phyloP scores from a whole-genome alignment of 768 basidiomycete genomes.

The Nidularia pulvinata region DNA sequence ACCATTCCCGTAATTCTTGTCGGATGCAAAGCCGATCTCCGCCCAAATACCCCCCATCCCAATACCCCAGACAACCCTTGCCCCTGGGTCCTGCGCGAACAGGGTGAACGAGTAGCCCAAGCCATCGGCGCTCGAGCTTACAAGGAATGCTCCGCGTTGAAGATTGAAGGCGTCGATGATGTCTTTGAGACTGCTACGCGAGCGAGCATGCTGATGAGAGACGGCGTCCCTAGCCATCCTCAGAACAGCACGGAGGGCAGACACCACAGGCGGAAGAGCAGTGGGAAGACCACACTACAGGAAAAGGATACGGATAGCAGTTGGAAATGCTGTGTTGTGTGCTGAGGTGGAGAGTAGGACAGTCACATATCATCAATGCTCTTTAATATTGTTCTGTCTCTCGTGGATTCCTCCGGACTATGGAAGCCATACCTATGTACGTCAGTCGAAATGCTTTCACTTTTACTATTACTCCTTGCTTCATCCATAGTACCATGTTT shows the following conservation, averaged over 20 bases:
- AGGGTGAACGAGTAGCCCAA: slow-evolving; percentile 81
- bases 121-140: slow-evolving; percentile 91
- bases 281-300: slow-evolving; percentile 37
- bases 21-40: slow-evolving; percentile 94
- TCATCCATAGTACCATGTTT: slow-evolving; percentile 18
- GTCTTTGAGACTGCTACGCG: slow-evolving; percentile 98
- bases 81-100: slow-evolving; percentile 68
- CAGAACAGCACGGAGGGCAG: slow-evolving; percentile 27
- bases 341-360: slow-evolving; percentile 26
- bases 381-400: not conserved
- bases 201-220: slow-evolving; percentile 95
- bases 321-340: slow-evolving; percentile 75
- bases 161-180: slow-evolving; percentile 93
- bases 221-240: slow-evolving; percentile 62
- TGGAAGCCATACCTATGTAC: slow-evolving; percentile 20
- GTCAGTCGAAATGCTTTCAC: slow-evolving; percentile 18
- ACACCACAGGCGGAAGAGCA: slow-evolving; percentile 56
- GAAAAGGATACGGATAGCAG: slow-evolving; percentile 50
- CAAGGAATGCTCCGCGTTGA: slow-evolving; percentile 92
- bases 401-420: slow-evolving; percentile 16
- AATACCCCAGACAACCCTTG: slow-evolving; percentile 41
- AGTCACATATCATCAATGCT: not conserved
- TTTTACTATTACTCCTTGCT: slow-evolving; percentile 19
- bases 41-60: slow-evolving; percentile 53
- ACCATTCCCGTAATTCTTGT: slow-evolving; percentile 94